Base-by-base conservation (phyloP, 2,329 filamentous ascomycete species). In the Pseudocercospora cruenta region DNA sequence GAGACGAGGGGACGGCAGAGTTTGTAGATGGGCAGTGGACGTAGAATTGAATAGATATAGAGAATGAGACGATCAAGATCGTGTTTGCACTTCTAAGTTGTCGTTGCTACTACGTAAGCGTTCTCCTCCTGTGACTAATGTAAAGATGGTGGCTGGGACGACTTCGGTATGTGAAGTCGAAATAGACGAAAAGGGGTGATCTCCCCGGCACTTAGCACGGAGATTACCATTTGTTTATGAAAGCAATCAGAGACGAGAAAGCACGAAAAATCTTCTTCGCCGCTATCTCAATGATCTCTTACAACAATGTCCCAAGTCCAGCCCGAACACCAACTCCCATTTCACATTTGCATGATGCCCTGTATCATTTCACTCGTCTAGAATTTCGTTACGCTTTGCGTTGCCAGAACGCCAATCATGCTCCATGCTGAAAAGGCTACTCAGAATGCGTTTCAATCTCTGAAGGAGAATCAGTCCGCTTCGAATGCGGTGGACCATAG, bases 1-100 rank as follows among this genome's bases (percentile, higher is more conserved):
- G 80, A 82, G 75, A 82, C 80, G 5, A 73, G 77, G 60, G 80
- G 80, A 10, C 80, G 76, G 73, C 78, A 81, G 70, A 78, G 73
- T 39, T 72, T 82, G 70, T 82, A 43, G 36, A 19, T 10, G 28
- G 14, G 39, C 19, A 21, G 43, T 62, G 10, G 16, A n/a, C 24
- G 36, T 43, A 33, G 47, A 8, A 5, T 26, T 57, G 22, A 57
- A 57, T 28, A 24, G 45, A 49, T 7, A 39, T 16, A 16, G 12
- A 43, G 3, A 9, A 51, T 51, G 4, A 51, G 24, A 21, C 22
- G 16, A 26, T 22, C 21, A 21, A 51, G 8, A 2, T 51, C 2
- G 10, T 24, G 47, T 51, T 51, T n/a, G n/a, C n/a, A n/a, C n/a
- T n/a, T n/a, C n/a, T n/a, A n/a, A n/a, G n/a, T n/a, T n/a, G n/a